These are phyloP conservation scores for Pulveroboletus ravenelii DNA, from an alignment of 768 basidiomycete genomes.

Conservation along the genomic window DNA sequence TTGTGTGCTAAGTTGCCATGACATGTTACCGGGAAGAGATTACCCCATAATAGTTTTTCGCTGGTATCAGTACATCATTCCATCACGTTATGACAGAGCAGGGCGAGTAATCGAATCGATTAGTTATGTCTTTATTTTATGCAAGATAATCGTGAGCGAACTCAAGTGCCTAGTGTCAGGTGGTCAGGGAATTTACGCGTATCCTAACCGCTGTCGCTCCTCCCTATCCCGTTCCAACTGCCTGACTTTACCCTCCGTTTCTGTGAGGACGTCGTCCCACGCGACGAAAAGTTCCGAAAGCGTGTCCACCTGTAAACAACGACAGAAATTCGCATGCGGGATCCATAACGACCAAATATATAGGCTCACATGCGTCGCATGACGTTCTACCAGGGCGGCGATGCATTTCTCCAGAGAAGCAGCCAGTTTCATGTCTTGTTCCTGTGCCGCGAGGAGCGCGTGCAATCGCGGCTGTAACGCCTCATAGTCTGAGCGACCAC, in stretches of 20 bases:
- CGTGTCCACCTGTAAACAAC: conserved; percentile 56
- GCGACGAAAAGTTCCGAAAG: conserved; percentile 80
- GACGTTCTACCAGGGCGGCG: conserved; percentile 58
- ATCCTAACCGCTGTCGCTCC: conserved; percentile 59
- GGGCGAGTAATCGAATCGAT: conserved; percentile 16
- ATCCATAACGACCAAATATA: background rate
- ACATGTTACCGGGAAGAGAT: background rate
- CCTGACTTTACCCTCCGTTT: conserved; percentile 55
- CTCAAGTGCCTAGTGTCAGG: background rate
- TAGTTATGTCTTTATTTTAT: conserved; percentile 20
- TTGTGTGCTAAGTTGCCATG: conserved; percentile 17
- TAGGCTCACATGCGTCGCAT: conserved; percentile 61
- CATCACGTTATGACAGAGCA: conserved; percentile 6
- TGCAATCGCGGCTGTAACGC: conserved; percentile 64
- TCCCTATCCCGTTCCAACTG: conserved; percentile 57
- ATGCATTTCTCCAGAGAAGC: conserved; percentile 62
- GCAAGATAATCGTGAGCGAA: background rate
- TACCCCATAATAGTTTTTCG: conserved; percentile 7
- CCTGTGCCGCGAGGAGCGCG: conserved; percentile 50
- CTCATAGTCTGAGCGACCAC: conserved; percentile 48
- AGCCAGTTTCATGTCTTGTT: conserved; percentile 55
- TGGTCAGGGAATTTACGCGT: conserved; percentile 33
- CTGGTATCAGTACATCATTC: conserved; percentile 11
- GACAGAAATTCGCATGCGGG: background rate
- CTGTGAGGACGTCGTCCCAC: conserved; percentile 77